A percentile compares a stretch with the other conserved stretches of the same genome.
phyloP scores from a whole-genome alignment of 202 grass and related monocot species.

The Setaria viridis region DNA sequence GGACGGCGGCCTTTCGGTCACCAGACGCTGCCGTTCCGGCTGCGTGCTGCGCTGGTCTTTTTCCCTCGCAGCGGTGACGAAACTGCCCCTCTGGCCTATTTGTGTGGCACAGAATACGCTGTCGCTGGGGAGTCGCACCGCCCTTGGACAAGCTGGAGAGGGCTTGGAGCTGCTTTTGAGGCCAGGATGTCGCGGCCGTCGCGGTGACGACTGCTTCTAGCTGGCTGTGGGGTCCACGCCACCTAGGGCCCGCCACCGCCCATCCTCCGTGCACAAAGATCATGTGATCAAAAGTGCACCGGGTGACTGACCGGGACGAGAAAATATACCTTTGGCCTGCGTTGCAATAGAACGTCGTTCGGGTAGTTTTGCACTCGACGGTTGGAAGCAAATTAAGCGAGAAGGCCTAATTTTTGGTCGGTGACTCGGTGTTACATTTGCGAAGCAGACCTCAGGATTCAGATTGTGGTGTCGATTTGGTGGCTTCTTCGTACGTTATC shows the following conservation, averaged over 20 bases:
- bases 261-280: slow-evolving; percentile 1
- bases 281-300: slow-evolving; percentile 15
- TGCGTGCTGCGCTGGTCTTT: slow-evolving; percentile 11
- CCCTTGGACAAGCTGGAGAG: slow-evolving; percentile 2
- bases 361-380: too few species aligned
- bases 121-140: slow-evolving; percentile 2
- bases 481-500: too few species aligned
- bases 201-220: slow-evolving; percentile 5
- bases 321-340: too few species aligned
- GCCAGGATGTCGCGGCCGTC: slow-evolving; percentile 30
- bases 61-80: slow-evolving; percentile 41
- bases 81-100: slow-evolving; percentile 42
- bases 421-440: too few species aligned
- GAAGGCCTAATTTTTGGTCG: too few species aligned
- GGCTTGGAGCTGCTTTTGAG: slow-evolving; percentile 39
- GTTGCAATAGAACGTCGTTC: too few species aligned
- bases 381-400: too few species aligned
- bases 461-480: too few species aligned
- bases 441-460: too few species aligned
- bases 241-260: not conserved
- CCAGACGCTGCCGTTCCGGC: slow-evolving; percentile 21
- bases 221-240: slow-evolving; percentile 40
- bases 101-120: slow-evolving; percentile 12
- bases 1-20: slow-evolving; percentile 52
- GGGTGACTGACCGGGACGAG: not conserved